Evolutionary conservation across 176 grass and related monocot genomes (phyloP).

Genomic region (Eremochloa ophiuroides): DNA sequence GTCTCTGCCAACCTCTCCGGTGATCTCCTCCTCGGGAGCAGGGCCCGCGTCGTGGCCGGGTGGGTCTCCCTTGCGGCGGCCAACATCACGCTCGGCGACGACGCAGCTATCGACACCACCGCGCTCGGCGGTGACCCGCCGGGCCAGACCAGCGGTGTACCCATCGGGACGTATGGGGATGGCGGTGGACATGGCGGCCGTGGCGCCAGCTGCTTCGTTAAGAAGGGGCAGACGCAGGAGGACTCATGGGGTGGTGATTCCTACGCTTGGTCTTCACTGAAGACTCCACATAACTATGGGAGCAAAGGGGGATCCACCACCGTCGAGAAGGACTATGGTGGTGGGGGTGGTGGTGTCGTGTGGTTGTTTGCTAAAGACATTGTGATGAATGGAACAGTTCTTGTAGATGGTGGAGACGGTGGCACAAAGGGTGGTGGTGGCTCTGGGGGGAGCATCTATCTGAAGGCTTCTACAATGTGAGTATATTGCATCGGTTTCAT

Average conservation of each 20-base stretch:
- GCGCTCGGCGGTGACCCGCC: conserved; percentile 68
- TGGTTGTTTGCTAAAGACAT: conserved; percentile 66
- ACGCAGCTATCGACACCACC: conserved; percentile 51
- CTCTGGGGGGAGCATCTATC: conserved; percentile 88
- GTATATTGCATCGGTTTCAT: conserved; percentile 26
- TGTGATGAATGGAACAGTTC: conserved; percentile 60
- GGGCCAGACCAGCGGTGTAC: conserved; percentile 56
- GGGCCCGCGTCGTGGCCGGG: conserved; percentile 58
- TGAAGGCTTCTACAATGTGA: conserved; percentile 74
- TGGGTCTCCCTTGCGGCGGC: conserved; percentile 53
- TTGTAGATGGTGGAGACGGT: conserved; percentile 70
- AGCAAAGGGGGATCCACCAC: conserved; percentile 84
- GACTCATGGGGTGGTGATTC: conserved; percentile 94
- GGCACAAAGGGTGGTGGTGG: conserved; percentile 77
- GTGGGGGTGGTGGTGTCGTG: conserved; percentile 72
- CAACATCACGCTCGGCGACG: conserved; percentile 48
- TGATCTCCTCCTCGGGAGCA: conserved; percentile 32
- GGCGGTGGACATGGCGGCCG: conserved; percentile 85
- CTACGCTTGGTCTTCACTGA: conserved; percentile 66
- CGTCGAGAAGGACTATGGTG: conserved; percentile 80
- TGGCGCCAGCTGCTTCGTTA: conserved; percentile 76
- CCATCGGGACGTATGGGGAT: conserved; percentile 65
- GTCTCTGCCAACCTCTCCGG: conserved; percentile 64
- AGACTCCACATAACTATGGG: conserved; percentile 63
- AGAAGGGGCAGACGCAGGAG: conserved; percentile 69